Percentiles rank a stretch among this genome's conserved stretches.
These are phyloP conservation scores for Melaleuca alternifolia DNA, from an alignment of 345 rosid species.

Conservation along the genomic window DNA sequence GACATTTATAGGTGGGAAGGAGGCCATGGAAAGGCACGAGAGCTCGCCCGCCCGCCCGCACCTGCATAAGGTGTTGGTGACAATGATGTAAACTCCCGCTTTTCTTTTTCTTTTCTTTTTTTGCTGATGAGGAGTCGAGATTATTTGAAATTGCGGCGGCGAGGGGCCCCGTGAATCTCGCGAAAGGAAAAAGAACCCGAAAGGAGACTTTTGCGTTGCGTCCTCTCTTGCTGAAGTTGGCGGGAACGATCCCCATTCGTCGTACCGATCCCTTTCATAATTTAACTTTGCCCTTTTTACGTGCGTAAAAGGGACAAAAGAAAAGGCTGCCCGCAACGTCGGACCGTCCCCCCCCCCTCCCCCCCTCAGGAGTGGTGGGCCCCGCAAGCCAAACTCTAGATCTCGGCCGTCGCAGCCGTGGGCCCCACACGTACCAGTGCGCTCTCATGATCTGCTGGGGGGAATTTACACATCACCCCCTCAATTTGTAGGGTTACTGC, in stretches of 20 bases:
- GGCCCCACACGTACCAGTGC: neutral
- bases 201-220: neutral
- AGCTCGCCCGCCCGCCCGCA: neutral
- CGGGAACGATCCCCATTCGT: constrained; percentile 8
- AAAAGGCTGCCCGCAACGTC: neutral
- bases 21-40: neutral
- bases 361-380: neutral
- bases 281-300: neutral
- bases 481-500: neutral
- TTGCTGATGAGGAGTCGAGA: neutral
- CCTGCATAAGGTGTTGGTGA: neutral
- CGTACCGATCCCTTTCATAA: neutral
- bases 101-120: neutral
- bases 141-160: neutral
- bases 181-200: neutral
- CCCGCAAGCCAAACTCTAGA: neutral
- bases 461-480: neutral
- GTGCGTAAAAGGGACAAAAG: neutral
- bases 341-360: neutral
- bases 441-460: neutral
- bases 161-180: neutral
- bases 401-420: neutral
- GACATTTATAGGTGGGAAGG: neutral
- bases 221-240: constrained; percentile 3
- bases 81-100: neutral